These are phyloP conservation scores for Rhipidocladum racemiflorum DNA, from an alignment of 176 grass and related monocot species.

Conservation along the genomic window DNA sequence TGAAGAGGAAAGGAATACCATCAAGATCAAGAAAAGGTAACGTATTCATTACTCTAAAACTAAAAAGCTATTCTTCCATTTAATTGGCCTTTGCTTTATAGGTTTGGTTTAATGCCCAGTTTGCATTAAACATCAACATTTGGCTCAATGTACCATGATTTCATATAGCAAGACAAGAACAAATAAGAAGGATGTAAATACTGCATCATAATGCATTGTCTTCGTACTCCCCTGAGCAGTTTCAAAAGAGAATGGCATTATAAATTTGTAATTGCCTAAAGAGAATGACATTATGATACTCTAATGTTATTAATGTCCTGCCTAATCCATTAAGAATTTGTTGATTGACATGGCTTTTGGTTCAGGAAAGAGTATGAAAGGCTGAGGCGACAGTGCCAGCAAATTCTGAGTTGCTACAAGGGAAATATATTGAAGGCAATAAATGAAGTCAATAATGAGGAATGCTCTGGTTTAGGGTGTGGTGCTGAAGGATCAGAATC, in stretches of 20 bases:
- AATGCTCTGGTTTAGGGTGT: constrained; percentile 44
- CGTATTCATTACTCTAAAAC: constrained; percentile 1
- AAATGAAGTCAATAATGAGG: constrained; percentile 53
- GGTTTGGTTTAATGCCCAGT: background rate
- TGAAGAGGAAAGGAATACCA: constrained; percentile 56
- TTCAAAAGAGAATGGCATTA: background rate
- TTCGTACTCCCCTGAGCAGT: constrained; percentile 7
- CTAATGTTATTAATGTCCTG: background rate
- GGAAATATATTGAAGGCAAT: constrained; percentile 66
- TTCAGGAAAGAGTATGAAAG: constrained; percentile 98
- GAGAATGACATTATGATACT: background rate
- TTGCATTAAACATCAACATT: constrained; percentile 7
- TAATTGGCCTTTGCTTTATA: background rate
- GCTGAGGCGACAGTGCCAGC: constrained; percentile 69
- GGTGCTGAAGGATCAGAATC: constrained; percentile 61
- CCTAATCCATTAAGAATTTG: background rate
- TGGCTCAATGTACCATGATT: background rate
- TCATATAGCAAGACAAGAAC: background rate
- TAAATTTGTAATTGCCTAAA: constrained; percentile 17
- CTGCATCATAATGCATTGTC: background rate
- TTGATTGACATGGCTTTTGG: constrained; percentile 20
- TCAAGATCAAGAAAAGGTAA: constrained; percentile 80
- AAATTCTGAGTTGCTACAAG: constrained; percentile 55
- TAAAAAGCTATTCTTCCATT: background rate
- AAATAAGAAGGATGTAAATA: background rate